Evolutionary conservation across 805 yeast species (phyloP).

Genomic region (Suhomyces kilbournensis): DNA sequence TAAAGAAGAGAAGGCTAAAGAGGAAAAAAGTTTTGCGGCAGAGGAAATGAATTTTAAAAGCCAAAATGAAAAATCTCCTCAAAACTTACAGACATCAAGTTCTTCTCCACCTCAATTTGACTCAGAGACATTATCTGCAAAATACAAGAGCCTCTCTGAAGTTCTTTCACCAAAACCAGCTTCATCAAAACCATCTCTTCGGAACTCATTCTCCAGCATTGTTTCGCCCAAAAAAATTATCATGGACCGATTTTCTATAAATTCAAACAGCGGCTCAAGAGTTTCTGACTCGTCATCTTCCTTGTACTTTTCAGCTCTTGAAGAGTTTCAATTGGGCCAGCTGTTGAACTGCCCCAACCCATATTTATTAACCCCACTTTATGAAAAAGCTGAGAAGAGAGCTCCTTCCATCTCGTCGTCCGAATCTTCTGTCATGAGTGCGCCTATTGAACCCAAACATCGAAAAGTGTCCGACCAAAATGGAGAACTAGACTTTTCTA

Average conservation of each 20-base stretch:
- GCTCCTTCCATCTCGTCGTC: constrained; percentile 13
- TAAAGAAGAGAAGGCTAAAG: neutral
- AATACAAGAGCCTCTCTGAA: neutral
- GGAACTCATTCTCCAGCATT: constrained; percentile 1
- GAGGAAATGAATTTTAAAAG: neutral
- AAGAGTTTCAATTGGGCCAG: neutral
- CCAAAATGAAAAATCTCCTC: neutral
- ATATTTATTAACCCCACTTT: neutral
- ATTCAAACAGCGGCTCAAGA: neutral
- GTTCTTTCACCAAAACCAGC: neutral
- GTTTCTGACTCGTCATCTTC: neutral
- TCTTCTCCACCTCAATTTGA: neutral
- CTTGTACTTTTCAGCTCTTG: constrained; percentile 1
- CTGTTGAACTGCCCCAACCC: neutral
- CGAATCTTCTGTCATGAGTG: constrained; percentile 20
- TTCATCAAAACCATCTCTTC: neutral
- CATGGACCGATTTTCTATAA: neutral
- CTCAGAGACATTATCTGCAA: neutral
- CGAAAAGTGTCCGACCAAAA: neutral
- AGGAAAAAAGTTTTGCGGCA: too few relatives aligned
- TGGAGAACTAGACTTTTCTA: neutral
- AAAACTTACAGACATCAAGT: neutral
- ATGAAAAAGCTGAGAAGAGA: constrained; percentile 1
- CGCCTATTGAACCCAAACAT: constrained; percentile 5
- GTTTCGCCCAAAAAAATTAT: neutral